Conservation (phyloP, 2,329 filamentous ascomycete species). For the Claviceps sp. region DNA sequence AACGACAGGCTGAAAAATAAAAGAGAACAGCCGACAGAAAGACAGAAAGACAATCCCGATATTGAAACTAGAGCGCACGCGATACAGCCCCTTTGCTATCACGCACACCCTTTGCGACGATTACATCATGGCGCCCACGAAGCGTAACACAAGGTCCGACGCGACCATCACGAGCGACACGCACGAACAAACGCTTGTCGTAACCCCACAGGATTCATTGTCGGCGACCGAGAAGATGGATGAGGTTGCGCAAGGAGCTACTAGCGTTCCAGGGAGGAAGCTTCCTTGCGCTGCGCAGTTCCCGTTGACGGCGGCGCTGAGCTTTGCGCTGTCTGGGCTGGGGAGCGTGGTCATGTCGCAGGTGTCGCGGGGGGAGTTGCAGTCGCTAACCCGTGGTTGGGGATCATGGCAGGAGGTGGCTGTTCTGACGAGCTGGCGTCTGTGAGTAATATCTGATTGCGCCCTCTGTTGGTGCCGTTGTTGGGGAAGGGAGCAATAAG, state of each 20-base stretch:
- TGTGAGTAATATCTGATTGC: slow-evolving; percentile 28
- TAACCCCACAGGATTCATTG: neutral
- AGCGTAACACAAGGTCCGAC: slow-evolving; percentile 11
- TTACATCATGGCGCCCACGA: slow-evolving; percentile 10
- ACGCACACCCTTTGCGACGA: neutral
- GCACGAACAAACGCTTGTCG: neutral
- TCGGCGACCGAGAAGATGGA: slow-evolving; percentile 8
- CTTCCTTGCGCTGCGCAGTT: slow-evolving; percentile 35
- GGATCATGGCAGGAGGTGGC: slow-evolving; percentile 50
- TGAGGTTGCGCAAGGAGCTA: slow-evolving; percentile 1
- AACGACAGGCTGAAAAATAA: neutral
- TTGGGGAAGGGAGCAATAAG: slow-evolving; percentile 4
- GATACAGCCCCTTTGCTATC: neutral
- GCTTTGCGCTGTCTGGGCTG: slow-evolving; percentile 47
- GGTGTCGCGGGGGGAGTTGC: slow-evolving; percentile 51
- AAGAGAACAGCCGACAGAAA: no score
- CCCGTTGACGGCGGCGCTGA: slow-evolving; percentile 38
- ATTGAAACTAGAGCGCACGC: neutral
- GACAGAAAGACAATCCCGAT: no score
- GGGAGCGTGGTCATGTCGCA: slow-evolving; percentile 50
- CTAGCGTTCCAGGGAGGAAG: slow-evolving; percentile 9
- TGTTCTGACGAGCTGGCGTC: slow-evolving; percentile 37
- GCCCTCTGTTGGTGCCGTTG: neutral
- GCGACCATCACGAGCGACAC: slow-evolving; percentile 6
- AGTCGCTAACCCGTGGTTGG: slow-evolving; percentile 48